Evolutionary conservation across 2,329 filamentous ascomycete species (phyloP).

Genomic region (Eurotiales sp.): DNA sequence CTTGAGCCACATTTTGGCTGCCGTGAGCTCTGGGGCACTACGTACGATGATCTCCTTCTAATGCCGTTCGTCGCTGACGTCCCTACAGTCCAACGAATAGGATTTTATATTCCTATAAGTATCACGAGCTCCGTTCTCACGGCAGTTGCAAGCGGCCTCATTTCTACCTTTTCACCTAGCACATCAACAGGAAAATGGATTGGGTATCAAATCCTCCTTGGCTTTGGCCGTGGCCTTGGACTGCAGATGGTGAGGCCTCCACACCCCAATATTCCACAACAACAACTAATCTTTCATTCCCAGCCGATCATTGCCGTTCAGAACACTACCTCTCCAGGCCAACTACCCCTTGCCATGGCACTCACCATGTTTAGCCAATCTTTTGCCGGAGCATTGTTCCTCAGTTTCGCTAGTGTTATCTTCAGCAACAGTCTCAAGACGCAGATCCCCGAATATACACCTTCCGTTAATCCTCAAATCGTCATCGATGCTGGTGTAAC

Average conservation of each 20-base stretch:
- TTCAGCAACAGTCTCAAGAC: conserved; percentile 20
- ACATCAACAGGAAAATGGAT: conserved; percentile 21
- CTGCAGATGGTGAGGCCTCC: conserved; percentile 17
- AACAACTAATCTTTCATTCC: conserved; percentile 22
- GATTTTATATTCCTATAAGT: conserved; percentile 25
- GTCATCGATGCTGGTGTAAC: conserved; percentile 31
- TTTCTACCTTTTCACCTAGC: conserved; percentile 29
- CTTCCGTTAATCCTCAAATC: conserved; percentile 6
- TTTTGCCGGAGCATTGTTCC: not conserved
- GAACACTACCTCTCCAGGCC: conserved; percentile 19
- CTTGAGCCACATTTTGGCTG: conserved; percentile 21
- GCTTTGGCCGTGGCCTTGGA: conserved; percentile 24
- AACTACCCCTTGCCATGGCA: conserved; percentile 20
- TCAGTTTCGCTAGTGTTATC: conserved; percentile 18
- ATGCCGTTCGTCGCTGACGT: not conserved
- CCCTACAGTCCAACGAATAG: conserved; percentile 11
- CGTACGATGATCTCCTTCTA: not conserved
- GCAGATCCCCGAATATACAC: conserved; percentile 15
- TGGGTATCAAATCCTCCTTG: conserved; percentile 23
- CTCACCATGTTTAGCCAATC: conserved; percentile 6
- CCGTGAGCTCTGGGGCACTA: conserved; percentile 22
- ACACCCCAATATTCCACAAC: conserved; percentile 12
- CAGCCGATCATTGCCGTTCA: conserved; percentile 20
- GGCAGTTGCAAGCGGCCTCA: conserved; percentile 26
- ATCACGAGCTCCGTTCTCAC: conserved; percentile 22